Conservation (phyloP, 495 filamentous ascomycete species). For the Parathielavia appendiculata region DNA sequence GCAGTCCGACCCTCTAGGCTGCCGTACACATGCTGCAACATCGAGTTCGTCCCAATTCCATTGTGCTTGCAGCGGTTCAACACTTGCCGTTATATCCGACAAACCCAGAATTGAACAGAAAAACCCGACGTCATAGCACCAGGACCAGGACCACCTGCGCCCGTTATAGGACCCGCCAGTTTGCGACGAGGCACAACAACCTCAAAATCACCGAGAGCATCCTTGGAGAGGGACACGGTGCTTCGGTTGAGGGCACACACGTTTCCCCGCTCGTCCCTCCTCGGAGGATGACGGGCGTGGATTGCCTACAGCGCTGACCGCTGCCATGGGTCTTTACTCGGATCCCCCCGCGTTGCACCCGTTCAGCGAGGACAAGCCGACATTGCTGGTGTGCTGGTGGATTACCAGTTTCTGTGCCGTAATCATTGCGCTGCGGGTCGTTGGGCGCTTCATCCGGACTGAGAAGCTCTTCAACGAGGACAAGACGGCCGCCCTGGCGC, state of each 20-base stretch:
- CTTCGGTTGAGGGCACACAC: background rate
- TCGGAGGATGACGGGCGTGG: constrained; percentile 57
- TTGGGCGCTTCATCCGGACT: constrained; percentile 73
- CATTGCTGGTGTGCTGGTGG: constrained; percentile 92
- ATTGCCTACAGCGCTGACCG: constrained; percentile 15
- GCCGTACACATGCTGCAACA: background rate
- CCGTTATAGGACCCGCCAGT: background rate
- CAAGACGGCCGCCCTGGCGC: constrained; percentile 71
- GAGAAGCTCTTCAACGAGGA: constrained; percentile 83
- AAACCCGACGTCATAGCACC: constrained; percentile 25
- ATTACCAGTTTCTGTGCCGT: constrained; percentile 74
- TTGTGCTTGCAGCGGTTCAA: constrained; percentile 17
- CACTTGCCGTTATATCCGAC: constrained; percentile 14
- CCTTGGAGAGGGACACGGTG: background rate
- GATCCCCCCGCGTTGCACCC: constrained; percentile 55
- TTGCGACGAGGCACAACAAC: constrained; percentile 1
- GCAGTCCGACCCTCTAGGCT: background rate
- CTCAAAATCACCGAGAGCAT: background rate
- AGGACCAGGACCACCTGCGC: background rate
- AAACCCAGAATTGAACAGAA: constrained; percentile 14
- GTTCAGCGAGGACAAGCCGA: constrained; percentile 60
- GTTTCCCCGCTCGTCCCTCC: constrained; percentile 52
- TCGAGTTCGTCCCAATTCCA: background rate
- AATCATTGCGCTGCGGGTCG: constrained; percentile 72
- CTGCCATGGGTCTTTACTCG: constrained; percentile 51